These are phyloP conservation scores for Chlorella variabilis DNA, from an alignment of 163 green algal species.

Conservation along the genomic window DNA sequence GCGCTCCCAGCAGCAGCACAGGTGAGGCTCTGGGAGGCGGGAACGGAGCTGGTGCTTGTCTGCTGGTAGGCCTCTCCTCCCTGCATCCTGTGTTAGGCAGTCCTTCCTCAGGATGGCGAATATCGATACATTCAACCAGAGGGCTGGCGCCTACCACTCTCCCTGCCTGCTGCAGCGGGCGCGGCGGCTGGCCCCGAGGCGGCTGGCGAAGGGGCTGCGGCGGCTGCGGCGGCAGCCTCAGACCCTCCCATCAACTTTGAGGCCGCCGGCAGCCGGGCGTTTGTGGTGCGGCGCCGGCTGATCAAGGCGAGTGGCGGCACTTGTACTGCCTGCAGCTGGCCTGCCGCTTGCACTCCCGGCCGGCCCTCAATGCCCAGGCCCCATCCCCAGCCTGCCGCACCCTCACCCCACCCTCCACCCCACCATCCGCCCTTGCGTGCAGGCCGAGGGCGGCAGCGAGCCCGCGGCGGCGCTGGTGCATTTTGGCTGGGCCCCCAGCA, in stretches of 20 bases:
- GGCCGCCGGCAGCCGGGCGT: constrained; percentile 30
- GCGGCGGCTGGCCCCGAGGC: not conserved
- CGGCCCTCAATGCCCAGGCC: too few relatives aligned
- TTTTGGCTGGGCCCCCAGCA: constrained; percentile 43
- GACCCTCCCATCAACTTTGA: constrained; percentile 42
- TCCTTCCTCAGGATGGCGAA: too few relatives aligned
- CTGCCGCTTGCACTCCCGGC: too few relatives aligned
- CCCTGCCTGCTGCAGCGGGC: not conserved
- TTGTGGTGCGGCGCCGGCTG: constrained; percentile 48
- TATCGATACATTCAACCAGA: too few relatives aligned
- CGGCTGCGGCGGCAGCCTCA: not conserved
- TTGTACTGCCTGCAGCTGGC: not conserved
- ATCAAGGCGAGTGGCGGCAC: constrained; percentile 27
- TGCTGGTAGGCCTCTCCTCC: too few relatives aligned
- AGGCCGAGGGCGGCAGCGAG: constrained; percentile 3
- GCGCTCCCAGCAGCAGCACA: not conserved
- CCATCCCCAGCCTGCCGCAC: too few relatives aligned
- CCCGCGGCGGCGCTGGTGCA: constrained; percentile 35
- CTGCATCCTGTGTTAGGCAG: too few relatives aligned
- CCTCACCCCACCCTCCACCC: too few relatives aligned
- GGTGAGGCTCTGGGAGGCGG: not conserved
- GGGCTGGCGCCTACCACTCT: too few relatives aligned
- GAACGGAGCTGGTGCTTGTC: too few relatives aligned
- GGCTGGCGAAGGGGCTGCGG: not conserved
- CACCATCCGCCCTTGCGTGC: not conserved